Conservation (phyloP, 805 yeast genomes). For the Yarrowia phangngaensis region DNA sequence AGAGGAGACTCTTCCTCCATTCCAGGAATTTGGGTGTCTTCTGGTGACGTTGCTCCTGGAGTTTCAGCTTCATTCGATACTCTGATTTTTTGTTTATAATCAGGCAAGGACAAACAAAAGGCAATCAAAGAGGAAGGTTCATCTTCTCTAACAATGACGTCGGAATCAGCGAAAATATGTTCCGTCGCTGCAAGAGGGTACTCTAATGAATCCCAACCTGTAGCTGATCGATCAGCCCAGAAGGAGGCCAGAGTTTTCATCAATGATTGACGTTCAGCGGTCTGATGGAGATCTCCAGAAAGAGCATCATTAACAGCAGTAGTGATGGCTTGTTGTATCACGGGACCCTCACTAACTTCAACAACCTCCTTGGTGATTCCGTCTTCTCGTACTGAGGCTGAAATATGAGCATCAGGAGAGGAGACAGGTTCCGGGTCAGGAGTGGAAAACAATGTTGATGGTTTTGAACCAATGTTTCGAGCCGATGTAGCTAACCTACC, state of each 20-base stretch:
- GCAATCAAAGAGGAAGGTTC: slow-evolving; percentile 95
- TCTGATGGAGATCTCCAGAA: slow-evolving; percentile 13
- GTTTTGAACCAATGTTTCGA: background rate
- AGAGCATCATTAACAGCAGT: slow-evolving; percentile 19
- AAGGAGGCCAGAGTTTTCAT: slow-evolving; percentile 81
- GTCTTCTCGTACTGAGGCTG: slow-evolving; percentile 8
- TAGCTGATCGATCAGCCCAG: slow-evolving; percentile 97
- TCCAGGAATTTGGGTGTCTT: slow-evolving; percentile 2
- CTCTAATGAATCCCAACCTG: slow-evolving; percentile 87
- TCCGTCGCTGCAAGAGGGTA: slow-evolving; percentile 79
- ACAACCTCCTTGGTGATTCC: slow-evolving; percentile 21
- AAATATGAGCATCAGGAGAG: slow-evolving; percentile 19
- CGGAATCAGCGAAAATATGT: slow-evolving; percentile 89
- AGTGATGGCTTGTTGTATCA: slow-evolving; percentile 9
- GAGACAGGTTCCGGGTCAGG: slow-evolving; percentile 21
- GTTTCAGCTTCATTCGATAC: slow-evolving; percentile 37
- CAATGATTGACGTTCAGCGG: slow-evolving; percentile 67
- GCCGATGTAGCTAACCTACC: background rate
- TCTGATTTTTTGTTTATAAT: slow-evolving; percentile 64
- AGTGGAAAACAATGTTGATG: slow-evolving; percentile 1
- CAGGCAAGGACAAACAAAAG: slow-evolving; percentile 81
- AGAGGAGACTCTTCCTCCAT: slow-evolving; percentile 35
- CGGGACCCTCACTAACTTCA: slow-evolving; percentile 6
- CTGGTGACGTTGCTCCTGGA: slow-evolving; percentile 7
- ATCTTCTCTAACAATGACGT: slow-evolving; percentile 89